Conservation (phyloP, 2,329 filamentous ascomycete species). For the Purpureocillium lavendulum region DNA sequence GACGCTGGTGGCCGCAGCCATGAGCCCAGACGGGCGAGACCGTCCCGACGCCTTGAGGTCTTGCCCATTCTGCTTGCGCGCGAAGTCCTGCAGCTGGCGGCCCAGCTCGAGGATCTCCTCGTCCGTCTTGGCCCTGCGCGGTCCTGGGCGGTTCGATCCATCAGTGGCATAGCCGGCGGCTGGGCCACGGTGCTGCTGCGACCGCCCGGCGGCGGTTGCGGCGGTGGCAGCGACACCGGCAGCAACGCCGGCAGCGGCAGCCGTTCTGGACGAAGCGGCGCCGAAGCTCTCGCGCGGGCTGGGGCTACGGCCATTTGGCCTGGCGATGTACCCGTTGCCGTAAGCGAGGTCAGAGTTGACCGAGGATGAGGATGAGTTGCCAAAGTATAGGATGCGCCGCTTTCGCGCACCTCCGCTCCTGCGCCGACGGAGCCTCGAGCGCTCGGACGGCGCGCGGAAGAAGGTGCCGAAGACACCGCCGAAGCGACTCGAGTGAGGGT, state of each 20-base stretch:
- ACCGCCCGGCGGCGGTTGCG: not conserved
- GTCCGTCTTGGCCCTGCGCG: slow-evolving; percentile 35
- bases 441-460: slow-evolving; percentile 53
- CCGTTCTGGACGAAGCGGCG: not conserved
- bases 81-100: slow-evolving; percentile 44
- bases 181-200: not conserved
- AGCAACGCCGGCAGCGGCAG: not conserved
- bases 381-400: slow-evolving; percentile 48
- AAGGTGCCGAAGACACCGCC: slow-evolving; percentile 54
- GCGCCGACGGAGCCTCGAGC: slow-evolving; percentile 29
- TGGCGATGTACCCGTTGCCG: slow-evolving; percentile 49
- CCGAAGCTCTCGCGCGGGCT: slow-evolving; percentile 13
- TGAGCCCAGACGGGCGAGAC: slow-evolving; percentile 14
- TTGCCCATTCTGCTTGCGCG: slow-evolving; percentile 40
- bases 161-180: not conserved
- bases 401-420: slow-evolving; percentile 35
- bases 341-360: slow-evolving; percentile 63
- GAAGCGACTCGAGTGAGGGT: slow-evolving; percentile 34
- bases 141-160: not conserved
- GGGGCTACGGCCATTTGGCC: slow-evolving; percentile 19
- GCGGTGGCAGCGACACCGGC: not conserved
- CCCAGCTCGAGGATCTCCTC: slow-evolving; percentile 51
- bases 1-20: slow-evolving; percentile 31
- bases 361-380: slow-evolving; percentile 58
- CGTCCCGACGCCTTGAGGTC: slow-evolving; percentile 34